Evolutionary conservation across 257 asterid genomes (phyloP), one percentile per base, ranked within the genome.

Genomic region (Scutellaria minor): DNA sequence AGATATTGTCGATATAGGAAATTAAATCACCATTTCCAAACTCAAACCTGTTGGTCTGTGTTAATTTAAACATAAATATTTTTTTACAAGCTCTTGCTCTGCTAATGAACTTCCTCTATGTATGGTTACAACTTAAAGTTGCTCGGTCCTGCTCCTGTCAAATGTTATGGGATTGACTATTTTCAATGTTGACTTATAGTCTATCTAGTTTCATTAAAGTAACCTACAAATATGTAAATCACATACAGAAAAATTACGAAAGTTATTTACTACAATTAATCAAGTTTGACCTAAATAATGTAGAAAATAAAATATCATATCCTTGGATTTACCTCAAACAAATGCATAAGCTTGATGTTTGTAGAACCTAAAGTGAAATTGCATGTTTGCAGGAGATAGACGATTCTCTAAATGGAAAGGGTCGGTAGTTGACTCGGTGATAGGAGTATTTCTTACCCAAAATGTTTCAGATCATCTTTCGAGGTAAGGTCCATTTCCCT

Each of bases 381-480:
- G 76, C 44, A 70, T 27, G 67, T 76, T 80, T 80, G 78, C 92
- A 90, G 97, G 97, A 41, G 92, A 90, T 74, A 85, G 97, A 70
- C 82, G 90, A 44, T 90, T 90, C 86, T 83, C 93, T 5, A 79
- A 71, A 71, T 90, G 97, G 97, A 90, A 90, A 83, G 96, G 97
- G 56, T 90, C 96, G 1, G 96, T 90, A 46, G 94, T 90, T 71
- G 97, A 90, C 81, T 90, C 97, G 7, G 93, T 88, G 12, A 87
- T 90, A 64, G 97, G 97, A 78, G 96, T 90, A 50, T 90, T 87
- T 78, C 93, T 90, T 81, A 90, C 97, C 41, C 97, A 90, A 80
- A 90, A 90, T 77, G 96, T 90, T 48, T 80, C 97, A 22, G 97
- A 90, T 72, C 97, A 90, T 83, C 96, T 90, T 55, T 90, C 97